Percentiles rank a stretch among this genome's conserved stretches.
Conservation (phyloP, 257 asterid genomes). For the Plectranthus barbatus region DNA sequence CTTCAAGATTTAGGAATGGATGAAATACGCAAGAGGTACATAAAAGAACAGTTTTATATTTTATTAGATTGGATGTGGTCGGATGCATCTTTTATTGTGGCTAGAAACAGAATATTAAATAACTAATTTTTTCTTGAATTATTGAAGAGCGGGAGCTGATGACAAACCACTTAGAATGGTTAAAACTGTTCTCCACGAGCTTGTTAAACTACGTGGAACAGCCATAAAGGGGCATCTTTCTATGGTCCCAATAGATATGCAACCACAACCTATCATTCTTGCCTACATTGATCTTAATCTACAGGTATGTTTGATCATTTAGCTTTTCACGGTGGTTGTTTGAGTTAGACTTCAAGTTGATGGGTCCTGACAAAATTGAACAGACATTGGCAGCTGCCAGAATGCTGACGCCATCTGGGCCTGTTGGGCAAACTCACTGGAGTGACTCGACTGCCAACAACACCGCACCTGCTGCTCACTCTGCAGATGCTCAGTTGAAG, state of each 20-base stretch:
- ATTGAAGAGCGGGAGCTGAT: conserved; percentile 93
- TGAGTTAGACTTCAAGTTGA: background rate
- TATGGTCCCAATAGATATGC: conserved; percentile 95
- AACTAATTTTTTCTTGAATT: conserved; percentile 12
- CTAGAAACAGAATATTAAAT: background rate
- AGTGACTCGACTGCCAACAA: conserved; percentile 76
- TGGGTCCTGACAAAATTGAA: conserved; percentile 11
- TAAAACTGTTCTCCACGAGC: conserved; percentile 96
- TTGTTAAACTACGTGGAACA: conserved; percentile 98
- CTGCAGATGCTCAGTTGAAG: conserved; percentile 91
- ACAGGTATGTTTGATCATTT: conserved; percentile 39
- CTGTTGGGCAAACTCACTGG: conserved; percentile 96
- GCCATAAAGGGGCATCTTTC: conserved; percentile 98
- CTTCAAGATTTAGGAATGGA: conserved; percentile 97
- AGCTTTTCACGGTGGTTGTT: background rate
- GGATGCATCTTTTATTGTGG: background rate
- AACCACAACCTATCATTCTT: conserved; percentile 94
- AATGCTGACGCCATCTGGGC: conserved; percentile 93
- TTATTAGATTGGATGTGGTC: conserved; percentile 3
- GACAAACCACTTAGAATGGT: conserved; percentile 99
- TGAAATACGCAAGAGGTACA: conserved; percentile 88
- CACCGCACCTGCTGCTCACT: conserved; percentile 78
- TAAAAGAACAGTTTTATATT: background rate
- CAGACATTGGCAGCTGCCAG: conserved; percentile 99
- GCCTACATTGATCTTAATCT: conserved; percentile 98